These are phyloP conservation scores for Pichia sp. DNA, from an alignment of 1,139 yeast species.

Conservation along the genomic window DNA sequence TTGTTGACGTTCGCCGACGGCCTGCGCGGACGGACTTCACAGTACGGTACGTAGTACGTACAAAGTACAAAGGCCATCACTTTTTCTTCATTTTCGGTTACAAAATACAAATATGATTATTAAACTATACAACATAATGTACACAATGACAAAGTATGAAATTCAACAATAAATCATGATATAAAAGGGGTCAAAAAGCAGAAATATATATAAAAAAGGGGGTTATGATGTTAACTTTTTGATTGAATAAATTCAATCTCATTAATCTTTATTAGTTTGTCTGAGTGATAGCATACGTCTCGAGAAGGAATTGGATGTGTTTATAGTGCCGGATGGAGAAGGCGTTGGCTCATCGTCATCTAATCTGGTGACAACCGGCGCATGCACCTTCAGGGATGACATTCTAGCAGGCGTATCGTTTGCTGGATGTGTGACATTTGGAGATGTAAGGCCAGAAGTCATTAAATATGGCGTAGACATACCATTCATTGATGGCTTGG, in stretches of 20 bases:
- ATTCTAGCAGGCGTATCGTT: constrained; percentile 15
- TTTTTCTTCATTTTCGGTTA: too few species aligned
- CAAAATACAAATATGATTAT: neutral
- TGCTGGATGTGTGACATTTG: constrained; percentile 26
- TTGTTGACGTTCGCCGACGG: too few species aligned
- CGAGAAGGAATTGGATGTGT: constrained; percentile 27
- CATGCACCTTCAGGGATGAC: constrained; percentile 30
- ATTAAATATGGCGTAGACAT: constrained; percentile 61
- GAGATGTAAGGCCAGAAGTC: constrained; percentile 50
- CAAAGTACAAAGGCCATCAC: too few species aligned
- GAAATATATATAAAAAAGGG: too few species aligned
- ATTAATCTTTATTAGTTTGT: constrained; percentile 21
- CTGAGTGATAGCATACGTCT: constrained; percentile 29
- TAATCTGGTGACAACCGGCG: constrained; percentile 33
- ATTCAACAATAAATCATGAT: too few species aligned
- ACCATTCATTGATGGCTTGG: constrained; percentile 37
- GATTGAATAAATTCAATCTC: neutral
- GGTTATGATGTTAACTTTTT: too few species aligned
- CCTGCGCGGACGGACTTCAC: too few species aligned
- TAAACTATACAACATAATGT: neutral
- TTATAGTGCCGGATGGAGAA: constrained; percentile 15
- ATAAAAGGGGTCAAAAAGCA: too few species aligned
- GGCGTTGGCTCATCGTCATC: constrained; percentile 19
- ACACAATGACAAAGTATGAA: too few species aligned
- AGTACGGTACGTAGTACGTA: too few species aligned